Evolutionary conservation across 2,329 filamentous ascomycete genomes (phyloP).

Genomic region (Cadophora luteo-olivacea): DNA sequence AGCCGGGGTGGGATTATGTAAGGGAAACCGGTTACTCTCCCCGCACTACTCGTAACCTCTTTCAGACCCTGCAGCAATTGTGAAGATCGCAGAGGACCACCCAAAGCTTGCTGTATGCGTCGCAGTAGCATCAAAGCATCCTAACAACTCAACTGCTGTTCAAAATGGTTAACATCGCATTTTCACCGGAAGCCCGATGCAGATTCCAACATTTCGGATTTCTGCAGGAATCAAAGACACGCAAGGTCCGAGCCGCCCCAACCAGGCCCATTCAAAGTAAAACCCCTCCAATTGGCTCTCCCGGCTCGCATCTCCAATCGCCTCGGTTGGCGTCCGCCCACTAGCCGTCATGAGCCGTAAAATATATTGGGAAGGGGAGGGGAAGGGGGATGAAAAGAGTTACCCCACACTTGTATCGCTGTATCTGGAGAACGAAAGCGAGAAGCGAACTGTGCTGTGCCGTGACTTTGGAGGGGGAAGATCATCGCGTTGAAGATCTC

Average conservation of each 20-base stretch:
- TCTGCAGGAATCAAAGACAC: background rate
- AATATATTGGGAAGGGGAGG: background rate
- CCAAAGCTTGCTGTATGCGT: no score
- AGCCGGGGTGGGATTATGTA: no score
- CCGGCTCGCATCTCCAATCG: background rate
- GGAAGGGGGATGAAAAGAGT: background rate
- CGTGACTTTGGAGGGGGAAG: background rate
- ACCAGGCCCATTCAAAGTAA: background rate
- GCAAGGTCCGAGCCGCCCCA: background rate
- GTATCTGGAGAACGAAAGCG: background rate
- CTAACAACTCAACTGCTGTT: no score
- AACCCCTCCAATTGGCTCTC: background rate
- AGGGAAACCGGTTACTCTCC: no score
- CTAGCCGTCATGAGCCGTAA: background rate
- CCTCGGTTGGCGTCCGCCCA: background rate
- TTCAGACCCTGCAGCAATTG: no score
- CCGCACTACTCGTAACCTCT: no score
- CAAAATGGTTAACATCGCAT: no score
- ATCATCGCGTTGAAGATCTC: background rate
- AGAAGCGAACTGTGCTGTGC: background rate
- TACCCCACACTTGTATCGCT: slow-evolving; percentile 7
- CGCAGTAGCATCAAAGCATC: no score
- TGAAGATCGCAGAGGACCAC: no score
- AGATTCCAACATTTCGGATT: background rate
- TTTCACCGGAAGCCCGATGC: no score